Base-by-base conservation (phyloP, 176 grass and related monocot species). In the Triticum dicoccoides region DNA sequence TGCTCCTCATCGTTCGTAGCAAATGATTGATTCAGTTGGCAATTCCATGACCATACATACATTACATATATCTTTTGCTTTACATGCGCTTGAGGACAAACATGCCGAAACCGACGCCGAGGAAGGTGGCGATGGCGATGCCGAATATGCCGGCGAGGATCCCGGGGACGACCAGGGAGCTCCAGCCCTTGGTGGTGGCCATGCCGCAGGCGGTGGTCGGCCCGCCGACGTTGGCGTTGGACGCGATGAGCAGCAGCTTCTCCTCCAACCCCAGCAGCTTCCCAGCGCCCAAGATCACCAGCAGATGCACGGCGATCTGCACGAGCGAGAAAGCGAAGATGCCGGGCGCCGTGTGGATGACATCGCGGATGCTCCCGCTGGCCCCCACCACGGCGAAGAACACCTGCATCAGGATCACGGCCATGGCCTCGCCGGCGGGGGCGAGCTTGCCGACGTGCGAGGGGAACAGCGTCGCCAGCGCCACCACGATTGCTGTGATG, bases 151-250 rank as follows among this genome's bases (percentile, higher is more conserved):
- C 92, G 1, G 88, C 88, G 9, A 97, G 91, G 64, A 97, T 97
- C 64, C 94, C 92, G 1, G 94, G 90, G 75, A 97, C 92, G 29
- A 94, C 76, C 64, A 97, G 30, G 27, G 92, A 92, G 34, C 5
- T 85, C 94, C 92, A 97, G 20, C 94, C 92, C 82, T 97, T 94
- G 30, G 88, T 88, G 3, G 88, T 92, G 11, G 94, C 94, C 94
- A 97, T 97, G 35, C 92, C 94, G 37, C 94, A 94, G 10, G 92
- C 94, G 10, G 94, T 97, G n/a, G 94, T 97, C 21, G 94, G 94
- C 9, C 94, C 94, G 4, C 92, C 92, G 2, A 97, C 90, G 78
- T 94, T 97, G 0, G 92, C 92, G 49, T 92, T 94, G 0, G 94
- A 97, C 8, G 94, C 92, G 13, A 94, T 83, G 14, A 97, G 83